phyloP scores from a whole-genome alignment of 331 rosid genomes.

The Acacia concinna region DNA sequence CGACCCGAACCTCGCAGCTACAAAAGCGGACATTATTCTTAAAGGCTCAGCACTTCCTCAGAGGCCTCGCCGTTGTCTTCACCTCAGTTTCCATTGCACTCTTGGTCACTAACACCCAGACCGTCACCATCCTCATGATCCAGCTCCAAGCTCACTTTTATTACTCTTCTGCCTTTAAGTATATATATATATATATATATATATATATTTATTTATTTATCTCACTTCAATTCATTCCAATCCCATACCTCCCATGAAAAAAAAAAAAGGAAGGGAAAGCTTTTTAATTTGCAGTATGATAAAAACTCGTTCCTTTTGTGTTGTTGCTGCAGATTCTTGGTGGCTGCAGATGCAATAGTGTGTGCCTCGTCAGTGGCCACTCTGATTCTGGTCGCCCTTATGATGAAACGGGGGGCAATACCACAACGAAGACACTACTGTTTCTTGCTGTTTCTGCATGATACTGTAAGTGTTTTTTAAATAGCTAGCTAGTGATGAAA shows the following conservation, averaged over 20 bases:
- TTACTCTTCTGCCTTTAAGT: slow-evolving; percentile 62
- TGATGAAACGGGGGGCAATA: slow-evolving; percentile 23
- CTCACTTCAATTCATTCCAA: not conserved
- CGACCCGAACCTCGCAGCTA: slow-evolving; percentile 15
- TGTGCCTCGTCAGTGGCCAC: slow-evolving; percentile 45
- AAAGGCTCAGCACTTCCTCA: slow-evolving; percentile 43
- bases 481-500: not conserved
- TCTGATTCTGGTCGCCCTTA: slow-evolving; percentile 24
- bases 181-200: not conserved
- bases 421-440: slow-evolving; percentile 21
- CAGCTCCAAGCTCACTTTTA: slow-evolving; percentile 52
- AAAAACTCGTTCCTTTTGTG: not conserved
- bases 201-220: too few relatives aligned
- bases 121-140: slow-evolving; percentile 39
- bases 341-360: slow-evolving; percentile 50
- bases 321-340: slow-evolving; percentile 51
- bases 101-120: slow-evolving; percentile 51
- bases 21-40: slow-evolving; percentile 1
- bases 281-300: not conserved
- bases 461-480: slow-evolving; percentile 42
- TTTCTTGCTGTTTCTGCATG: slow-evolving; percentile 50
- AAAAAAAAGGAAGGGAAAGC: too few relatives aligned
- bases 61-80: slow-evolving; percentile 46
- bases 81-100: slow-evolving; percentile 43
- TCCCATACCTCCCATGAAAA: slow-evolving; percentile 1